Conservation (phyloP, 805 yeast species). For the Hemisphaericaspora nanyangensis region DNA sequence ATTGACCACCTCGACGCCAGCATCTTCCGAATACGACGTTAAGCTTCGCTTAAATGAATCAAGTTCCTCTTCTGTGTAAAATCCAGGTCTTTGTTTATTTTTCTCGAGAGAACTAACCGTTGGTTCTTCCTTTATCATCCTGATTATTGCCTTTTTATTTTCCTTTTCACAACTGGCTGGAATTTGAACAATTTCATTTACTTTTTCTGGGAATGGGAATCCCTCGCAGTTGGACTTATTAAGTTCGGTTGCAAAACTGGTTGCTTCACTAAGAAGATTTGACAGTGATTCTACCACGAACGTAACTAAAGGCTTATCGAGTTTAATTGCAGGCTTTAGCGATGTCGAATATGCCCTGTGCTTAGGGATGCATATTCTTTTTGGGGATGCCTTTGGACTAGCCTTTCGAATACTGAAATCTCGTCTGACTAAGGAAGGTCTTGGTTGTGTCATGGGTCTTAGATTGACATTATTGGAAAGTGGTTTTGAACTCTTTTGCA, state of each 20-base stretch:
- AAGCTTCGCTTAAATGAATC: constrained; percentile 15
- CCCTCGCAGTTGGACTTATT: constrained; percentile 61
- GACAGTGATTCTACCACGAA: constrained; percentile 60
- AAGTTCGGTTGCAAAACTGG: constrained; percentile 65
- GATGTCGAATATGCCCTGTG: constrained; percentile 19
- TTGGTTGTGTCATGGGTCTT: constrained; percentile 20
- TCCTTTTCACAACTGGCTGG: constrained; percentile 41
- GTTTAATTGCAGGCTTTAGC: constrained; percentile 29
- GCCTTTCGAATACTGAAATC: background rate
- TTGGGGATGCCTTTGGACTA: constrained; percentile 27
- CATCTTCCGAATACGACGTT: constrained; percentile 5
- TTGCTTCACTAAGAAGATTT: constrained; percentile 59
- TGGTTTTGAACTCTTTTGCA: constrained; percentile 16
- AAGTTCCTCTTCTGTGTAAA: constrained; percentile 28
- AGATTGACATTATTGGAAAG: constrained; percentile 8
- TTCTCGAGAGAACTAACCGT: background rate
- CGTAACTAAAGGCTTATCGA: constrained; percentile 16
- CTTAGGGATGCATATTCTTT: constrained; percentile 43
- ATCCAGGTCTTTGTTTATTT: constrained; percentile 17
- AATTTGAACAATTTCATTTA: constrained; percentile 56
- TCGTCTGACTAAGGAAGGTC: constrained; percentile 7
- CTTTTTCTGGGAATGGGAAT: constrained; percentile 56
- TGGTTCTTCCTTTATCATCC: constrained; percentile 18
- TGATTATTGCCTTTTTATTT: constrained; percentile 39
- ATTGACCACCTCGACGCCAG: constrained; percentile 22